Base-by-base conservation (phyloP, 768 basidiomycete species). In the Mycena capillaripes region DNA sequence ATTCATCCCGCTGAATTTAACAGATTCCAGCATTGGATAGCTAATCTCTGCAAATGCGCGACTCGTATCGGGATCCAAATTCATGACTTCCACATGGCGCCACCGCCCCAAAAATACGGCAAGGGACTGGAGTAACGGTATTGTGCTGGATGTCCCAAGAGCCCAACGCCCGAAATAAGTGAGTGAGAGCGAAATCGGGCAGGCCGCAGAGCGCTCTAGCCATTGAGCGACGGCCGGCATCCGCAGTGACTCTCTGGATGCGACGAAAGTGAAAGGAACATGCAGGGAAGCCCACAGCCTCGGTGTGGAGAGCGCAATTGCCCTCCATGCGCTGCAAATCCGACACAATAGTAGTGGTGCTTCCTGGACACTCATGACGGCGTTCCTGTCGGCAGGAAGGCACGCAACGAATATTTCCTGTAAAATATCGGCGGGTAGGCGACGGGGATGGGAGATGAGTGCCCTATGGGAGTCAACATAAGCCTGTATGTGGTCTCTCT, bases 401-500 rank as follows among this genome's bases (percentile, higher is more conserved):
- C 69, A 70, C 14, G 52, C 59, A 16, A 63, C 23, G 30, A 70
- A 70, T 32, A 70, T 70, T 23, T 63, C 60, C 5, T 23, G 69
- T 3, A 70, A 21, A 19, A 70, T 56, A 27, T 70, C 69, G 5
- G 19, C 25, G 0, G 67, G 69, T 9, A 69, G 3, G 56, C n/a
- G 44, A 56, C 48, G n/a, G 0, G 7, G 19, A 1, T 40, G 62
- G 32, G 57, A 44, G 17, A 44, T 55, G 25, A 86, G 21, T 0
- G 44, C 46, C 25, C 34, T 30, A 21, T 62, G 61, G 44, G 23
- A 30, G 4, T 62, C 46, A 48, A 62, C 46, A 16, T 62, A 50
- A 11, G 2, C 19, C 14, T 62, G 27, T 2, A 62, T 38, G 12
- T 34, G 14, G 46, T 62, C 61, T 9, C 61, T 29, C n/a, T 36